Evolutionary conservation across 805 yeast genomes (phyloP).

Genomic region (Teunomyces funiuensis): DNA sequence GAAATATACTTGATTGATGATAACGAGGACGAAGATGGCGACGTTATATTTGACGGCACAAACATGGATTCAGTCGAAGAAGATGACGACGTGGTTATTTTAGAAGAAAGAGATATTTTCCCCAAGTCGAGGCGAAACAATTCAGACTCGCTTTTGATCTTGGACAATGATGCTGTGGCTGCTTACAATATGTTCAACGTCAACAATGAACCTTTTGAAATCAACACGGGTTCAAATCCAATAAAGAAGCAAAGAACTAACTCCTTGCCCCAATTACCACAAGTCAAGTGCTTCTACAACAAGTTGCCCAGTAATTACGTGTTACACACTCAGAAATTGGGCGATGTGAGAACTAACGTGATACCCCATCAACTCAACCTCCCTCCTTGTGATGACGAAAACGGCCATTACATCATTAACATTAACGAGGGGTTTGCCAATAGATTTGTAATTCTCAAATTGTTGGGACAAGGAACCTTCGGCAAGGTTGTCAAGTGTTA

Average conservation of each 20-base stretch:
- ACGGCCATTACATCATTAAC: conserved; percentile 71
- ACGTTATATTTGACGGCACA: conserved; percentile 7
- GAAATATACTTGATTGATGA: conserved; percentile 10
- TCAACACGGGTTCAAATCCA: conserved; percentile 7
- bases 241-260: conserved; percentile 41
- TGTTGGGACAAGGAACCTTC: conserved; percentile 90
- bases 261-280: conserved; percentile 47
- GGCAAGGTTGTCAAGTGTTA: conserved; percentile 87
- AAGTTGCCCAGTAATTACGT: conserved; percentile 38
- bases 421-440: conserved; percentile 67
- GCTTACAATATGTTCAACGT: conserved; percentile 47
- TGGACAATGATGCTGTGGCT: conserved; percentile 39
- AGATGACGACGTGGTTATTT: conserved; percentile 29
- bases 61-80: conserved; percentile 10
- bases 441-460: conserved; percentile 62
- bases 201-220: conserved; percentile 21
- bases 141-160: conserved; percentile 35
- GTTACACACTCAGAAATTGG: conserved; percentile 37
- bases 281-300: conserved; percentile 41
- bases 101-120: conserved; percentile 32
- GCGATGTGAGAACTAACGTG: conserved; percentile 39
- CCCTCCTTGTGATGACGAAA: conserved; percentile 59
- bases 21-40: conserved; percentile 12
- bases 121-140: conserved; percentile 12
- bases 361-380: conserved; percentile 32